Conservation (phyloP, 2,329 filamentous ascomycete species). For the Bisporella sp. region DNA sequence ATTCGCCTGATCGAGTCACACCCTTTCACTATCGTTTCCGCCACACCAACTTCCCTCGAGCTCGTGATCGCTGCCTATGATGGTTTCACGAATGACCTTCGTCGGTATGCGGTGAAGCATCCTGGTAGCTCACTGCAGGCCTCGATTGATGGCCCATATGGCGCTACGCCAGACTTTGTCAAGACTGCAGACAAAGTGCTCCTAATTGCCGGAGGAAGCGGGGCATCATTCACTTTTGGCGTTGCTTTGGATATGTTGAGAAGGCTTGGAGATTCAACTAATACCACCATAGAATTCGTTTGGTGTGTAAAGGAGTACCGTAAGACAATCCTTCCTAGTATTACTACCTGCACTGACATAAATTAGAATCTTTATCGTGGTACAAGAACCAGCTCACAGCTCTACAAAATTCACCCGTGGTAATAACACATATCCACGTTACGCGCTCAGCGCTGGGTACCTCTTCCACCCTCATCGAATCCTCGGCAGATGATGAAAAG, state of each 20-base stretch:
- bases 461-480: background rate
- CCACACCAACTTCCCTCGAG: constrained; percentile 39
- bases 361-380: constrained; percentile 19
- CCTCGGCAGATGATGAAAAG: background rate
- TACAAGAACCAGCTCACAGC: constrained; percentile 19
- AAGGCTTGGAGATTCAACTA: constrained; percentile 31
- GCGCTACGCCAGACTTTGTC: constrained; percentile 44
- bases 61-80: constrained; percentile 51
- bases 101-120: constrained; percentile 41
- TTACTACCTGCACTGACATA: constrained; percentile 2
- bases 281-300: constrained; percentile 36
- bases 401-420: constrained; percentile 16
- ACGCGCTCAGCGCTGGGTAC: constrained; percentile 5
- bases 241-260: constrained; percentile 38
- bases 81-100: constrained; percentile 50
- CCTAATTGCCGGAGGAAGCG: constrained; percentile 52
- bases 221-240: constrained; percentile 49
- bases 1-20: constrained; percentile 53
- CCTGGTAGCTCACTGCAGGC: constrained; percentile 42
- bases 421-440: constrained; percentile 21
- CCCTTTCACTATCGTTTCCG: constrained; percentile 51
- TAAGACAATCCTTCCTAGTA: constrained; percentile 12
- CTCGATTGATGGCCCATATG: constrained; percentile 53
- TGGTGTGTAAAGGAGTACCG: constrained; percentile 40
- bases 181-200: constrained; percentile 44